A percentile compares a stretch with the other conserved stretches of the same genome.
Evolutionary conservation across 139 green algal species (phyloP).

Genomic region (Gonium pectorale): DNA sequence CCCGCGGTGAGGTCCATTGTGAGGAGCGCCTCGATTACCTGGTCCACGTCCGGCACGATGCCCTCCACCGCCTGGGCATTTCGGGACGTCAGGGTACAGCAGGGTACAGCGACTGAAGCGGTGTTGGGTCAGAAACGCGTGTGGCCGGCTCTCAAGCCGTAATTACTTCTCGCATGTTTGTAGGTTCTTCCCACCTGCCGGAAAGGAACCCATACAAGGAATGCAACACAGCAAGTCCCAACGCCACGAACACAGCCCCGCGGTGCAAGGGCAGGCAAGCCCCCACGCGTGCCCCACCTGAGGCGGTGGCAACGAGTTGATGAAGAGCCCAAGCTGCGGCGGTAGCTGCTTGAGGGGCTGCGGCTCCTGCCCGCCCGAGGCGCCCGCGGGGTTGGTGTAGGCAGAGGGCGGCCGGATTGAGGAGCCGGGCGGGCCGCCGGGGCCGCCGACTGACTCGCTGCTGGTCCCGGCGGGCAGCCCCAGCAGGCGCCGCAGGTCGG

Average conservation of each 20-base stretch:
- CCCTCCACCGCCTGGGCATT: constrained; percentile 17
- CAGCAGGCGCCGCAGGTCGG: constrained; percentile 23
- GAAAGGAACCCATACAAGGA: no score
- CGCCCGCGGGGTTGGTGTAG: constrained; percentile 21
- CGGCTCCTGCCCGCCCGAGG: background rate
- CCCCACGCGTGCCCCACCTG: constrained; percentile 23
- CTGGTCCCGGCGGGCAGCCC: background rate
- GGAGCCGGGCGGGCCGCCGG: constrained; percentile 22
- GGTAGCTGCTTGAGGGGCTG: constrained; percentile 58
- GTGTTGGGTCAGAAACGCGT: no score
- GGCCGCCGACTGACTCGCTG: background rate
- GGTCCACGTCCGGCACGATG: constrained; percentile 43
- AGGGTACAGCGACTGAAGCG: no score
- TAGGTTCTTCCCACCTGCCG: no score
- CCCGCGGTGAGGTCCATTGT: constrained; percentile 25
- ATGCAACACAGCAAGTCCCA: no score
- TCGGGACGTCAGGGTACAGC: no score
- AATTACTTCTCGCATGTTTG: no score
- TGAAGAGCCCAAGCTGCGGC: constrained; percentile 63
- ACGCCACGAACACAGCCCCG: no score
- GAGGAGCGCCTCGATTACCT: constrained; percentile 6
- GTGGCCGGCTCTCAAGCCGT: no score
- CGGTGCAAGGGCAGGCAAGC: constrained; percentile 30
- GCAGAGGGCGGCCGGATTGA: constrained; percentile 9
- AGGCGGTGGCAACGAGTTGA: constrained; percentile 63